These are phyloP conservation scores for Hygrophorus russula DNA, from an alignment of 768 basidiomycete genomes.

Conservation along the genomic window DNA sequence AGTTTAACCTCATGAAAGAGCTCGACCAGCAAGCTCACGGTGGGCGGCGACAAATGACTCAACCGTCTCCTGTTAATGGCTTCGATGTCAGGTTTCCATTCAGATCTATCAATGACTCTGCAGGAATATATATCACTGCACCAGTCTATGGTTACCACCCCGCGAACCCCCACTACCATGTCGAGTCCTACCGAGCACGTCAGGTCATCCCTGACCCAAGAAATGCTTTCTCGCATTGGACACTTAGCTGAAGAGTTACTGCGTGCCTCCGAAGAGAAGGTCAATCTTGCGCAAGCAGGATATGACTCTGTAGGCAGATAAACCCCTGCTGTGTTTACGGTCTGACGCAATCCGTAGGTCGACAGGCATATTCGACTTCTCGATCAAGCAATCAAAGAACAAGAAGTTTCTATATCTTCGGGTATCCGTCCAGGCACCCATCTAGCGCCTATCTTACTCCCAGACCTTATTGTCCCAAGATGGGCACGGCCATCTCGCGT, in stretches of 20 bases:
- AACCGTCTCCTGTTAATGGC: background rate
- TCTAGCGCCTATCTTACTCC: constrained; percentile 39
- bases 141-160: constrained; percentile 4
- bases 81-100: constrained; percentile 23
- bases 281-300: constrained; percentile 60
- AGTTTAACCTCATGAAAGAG: constrained; percentile 59
- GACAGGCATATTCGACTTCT: constrained; percentile 71
- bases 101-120: constrained; percentile 31
- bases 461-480: constrained; percentile 49
- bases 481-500: constrained; percentile 34
- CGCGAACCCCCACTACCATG: constrained; percentile 11
- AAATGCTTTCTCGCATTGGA: constrained; percentile 47
- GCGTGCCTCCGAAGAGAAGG: constrained; percentile 65
- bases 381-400: constrained; percentile 61
- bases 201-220: constrained; percentile 25
- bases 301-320: constrained; percentile 49
- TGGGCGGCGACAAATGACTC: constrained; percentile 16
- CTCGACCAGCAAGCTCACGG: constrained; percentile 57
- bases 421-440: constrained; percentile 39
- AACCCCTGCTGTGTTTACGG: background rate
- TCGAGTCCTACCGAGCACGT: constrained; percentile 15
- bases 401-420: constrained; percentile 42
- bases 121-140: constrained; percentile 32
- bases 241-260: constrained; percentile 48
- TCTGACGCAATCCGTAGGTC: constrained; percentile 31